phyloP scores from a whole-genome alignment of 371 early-diverging fungal species.

The Homolaphlyctis polyrhiza region DNA sequence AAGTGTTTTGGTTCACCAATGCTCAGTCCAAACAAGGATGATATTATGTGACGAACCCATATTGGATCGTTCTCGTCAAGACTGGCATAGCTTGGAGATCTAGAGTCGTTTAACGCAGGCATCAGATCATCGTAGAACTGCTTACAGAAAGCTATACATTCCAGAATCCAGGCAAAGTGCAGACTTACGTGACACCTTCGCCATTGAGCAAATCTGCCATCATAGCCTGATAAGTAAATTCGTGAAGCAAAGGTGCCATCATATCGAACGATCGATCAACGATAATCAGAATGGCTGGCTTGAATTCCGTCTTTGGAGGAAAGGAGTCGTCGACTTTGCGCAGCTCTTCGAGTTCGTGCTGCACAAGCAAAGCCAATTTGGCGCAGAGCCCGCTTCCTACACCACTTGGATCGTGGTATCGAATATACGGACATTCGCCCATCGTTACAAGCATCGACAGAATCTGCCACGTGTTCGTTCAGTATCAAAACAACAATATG shows the following conservation, averaged over 20 bases:
- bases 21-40: no score
- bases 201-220: conserved; percentile 73
- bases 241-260: conserved; percentile 88
- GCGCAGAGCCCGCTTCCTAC: conserved; percentile 1
- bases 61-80: conserved; percentile 42
- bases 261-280: conserved; percentile 91
- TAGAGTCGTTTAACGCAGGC: no score
- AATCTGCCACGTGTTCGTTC: no score
- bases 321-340: conserved; percentile 50
- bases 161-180: not conserved
- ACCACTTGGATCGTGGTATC: conserved; percentile 65
- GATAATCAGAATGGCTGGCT: conserved; percentile 73
- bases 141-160: conserved; percentile 1
- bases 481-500: not conserved
- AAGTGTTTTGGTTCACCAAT: not conserved
- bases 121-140: no score
- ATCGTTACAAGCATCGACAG: conserved; percentile 35
- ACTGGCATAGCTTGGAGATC: conserved; percentile 11
- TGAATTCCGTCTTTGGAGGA: conserved; percentile 54
- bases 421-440: conserved; percentile 67
- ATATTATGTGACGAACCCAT: no score
- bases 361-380: conserved; percentile 36
- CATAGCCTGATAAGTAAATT: conserved; percentile 99
- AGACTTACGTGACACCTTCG: conserved; percentile 31
- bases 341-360: conserved; percentile 60